phyloP scores from a whole-genome alignment of 2,329 filamentous ascomycete species.

The Beauveria varroae region DNA sequence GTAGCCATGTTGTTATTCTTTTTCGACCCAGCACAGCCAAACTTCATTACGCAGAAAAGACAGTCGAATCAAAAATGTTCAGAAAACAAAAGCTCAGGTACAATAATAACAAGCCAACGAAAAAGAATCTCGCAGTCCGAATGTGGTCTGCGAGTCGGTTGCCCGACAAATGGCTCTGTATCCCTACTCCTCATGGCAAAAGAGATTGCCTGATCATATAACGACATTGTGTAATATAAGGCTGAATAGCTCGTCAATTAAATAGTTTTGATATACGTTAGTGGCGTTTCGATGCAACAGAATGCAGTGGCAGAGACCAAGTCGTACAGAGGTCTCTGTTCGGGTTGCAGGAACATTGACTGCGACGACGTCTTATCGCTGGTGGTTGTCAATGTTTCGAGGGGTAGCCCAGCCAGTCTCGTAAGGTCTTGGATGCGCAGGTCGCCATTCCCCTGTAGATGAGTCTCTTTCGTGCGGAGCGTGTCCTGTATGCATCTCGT shows the following conservation, averaged over 20 bases:
- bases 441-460: slow-evolving; percentile 29
- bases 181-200: not conserved
- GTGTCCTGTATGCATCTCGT: slow-evolving; percentile 19
- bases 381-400: not conserved
- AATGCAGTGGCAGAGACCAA: not conserved
- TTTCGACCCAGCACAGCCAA: slow-evolving; percentile 8
- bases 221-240: not conserved
- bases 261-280: not conserved
- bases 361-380: not conserved
- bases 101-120: not conserved
- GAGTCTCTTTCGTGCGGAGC: slow-evolving; percentile 27
- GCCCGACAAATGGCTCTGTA: slow-evolving; percentile 6
- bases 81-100: not conserved
- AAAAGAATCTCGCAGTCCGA: not conserved
- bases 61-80: not conserved
- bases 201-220: not conserved
- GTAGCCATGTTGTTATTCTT: slow-evolving; percentile 5
- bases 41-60: not conserved
- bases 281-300: not conserved
- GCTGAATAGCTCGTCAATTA: not conserved
- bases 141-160: slow-evolving; percentile 2
- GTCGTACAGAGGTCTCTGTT: not conserved
- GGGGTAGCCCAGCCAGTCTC: slow-evolving; percentile 31
- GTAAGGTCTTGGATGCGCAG: slow-evolving; percentile 22
- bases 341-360: not conserved